Evolutionary conservation across 2,329 filamentous ascomycete genomes (phyloP).

Genomic region (Aspergillus clavatus): DNA sequence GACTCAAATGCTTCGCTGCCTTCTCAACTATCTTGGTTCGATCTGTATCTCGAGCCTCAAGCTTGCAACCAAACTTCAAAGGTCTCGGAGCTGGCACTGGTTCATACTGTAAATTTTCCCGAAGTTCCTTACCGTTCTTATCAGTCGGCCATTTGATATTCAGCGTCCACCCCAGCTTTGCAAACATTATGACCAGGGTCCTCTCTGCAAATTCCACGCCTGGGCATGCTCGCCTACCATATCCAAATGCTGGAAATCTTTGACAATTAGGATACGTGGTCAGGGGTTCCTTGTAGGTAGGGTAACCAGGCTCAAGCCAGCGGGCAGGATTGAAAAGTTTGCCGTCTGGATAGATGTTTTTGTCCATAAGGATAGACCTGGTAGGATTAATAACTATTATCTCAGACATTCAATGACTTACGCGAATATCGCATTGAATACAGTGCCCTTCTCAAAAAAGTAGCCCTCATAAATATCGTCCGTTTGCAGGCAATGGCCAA

Average conservation of each 20-base stretch:
- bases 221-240: constrained; percentile 26
- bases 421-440: constrained; percentile 5
- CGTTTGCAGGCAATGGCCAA: constrained; percentile 4
- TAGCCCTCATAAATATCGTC: constrained; percentile 5
- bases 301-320: constrained; percentile 26
- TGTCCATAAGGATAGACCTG: constrained; percentile 6
- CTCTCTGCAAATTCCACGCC: constrained; percentile 25
- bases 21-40: constrained; percentile 2
- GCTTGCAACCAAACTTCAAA: constrained; percentile 2
- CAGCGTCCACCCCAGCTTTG: constrained; percentile 26
- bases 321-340: constrained; percentile 24
- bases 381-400: neutral
- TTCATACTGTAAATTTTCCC: constrained; percentile 3
- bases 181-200: constrained; percentile 15
- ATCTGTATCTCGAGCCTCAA: constrained; percentile 1
- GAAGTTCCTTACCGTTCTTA: constrained; percentile 5
- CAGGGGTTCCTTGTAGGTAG: constrained; percentile 26
- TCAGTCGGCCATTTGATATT: constrained; percentile 3
- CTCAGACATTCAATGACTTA: neutral
- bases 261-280: constrained; percentile 25
- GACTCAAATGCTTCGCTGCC: constrained; percentile 1
- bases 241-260: constrained; percentile 24
- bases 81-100: constrained; percentile 5
- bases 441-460: constrained; percentile 4
- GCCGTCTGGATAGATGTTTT: constrained; percentile 22